These are phyloP conservation scores for Aspergillus uvarum DNA, from an alignment of 2,329 filamentous ascomycete species.

Conservation along the genomic window DNA sequence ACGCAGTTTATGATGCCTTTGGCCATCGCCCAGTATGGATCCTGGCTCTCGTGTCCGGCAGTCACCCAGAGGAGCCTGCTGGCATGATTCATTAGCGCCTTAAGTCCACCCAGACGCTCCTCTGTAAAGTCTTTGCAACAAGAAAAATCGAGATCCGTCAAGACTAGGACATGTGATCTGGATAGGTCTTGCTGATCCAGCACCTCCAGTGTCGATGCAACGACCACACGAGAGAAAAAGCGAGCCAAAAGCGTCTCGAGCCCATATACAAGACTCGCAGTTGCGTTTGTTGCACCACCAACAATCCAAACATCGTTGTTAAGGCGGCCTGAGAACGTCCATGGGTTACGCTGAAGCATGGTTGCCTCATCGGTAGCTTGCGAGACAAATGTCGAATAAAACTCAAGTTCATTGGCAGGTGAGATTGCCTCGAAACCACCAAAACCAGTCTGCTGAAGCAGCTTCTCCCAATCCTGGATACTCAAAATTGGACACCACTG, in stretches of 20 bases:
- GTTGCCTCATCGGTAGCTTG: constrained; percentile 6
- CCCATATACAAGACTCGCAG: not conserved
- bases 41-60: not conserved
- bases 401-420: not conserved
- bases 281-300: constrained; percentile 1
- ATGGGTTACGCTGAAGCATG: not conserved
- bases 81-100: not conserved
- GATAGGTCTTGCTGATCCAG: not conserved
- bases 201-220: not conserved
- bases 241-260: not conserved
- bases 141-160: not conserved
- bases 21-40: not conserved
- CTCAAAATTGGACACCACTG: not conserved
- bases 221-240: not conserved
- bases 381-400: not conserved
- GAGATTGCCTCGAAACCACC: not conserved
- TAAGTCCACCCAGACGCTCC: not conserved
- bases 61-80: constrained; percentile 8
- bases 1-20: constrained; percentile 4
- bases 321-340: not conserved
- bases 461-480: not conserved
- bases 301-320: not conserved
- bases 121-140: not conserved
- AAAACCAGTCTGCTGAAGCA: constrained; percentile 3
- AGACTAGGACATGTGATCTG: not conserved